Evolutionary conservation across 371 early-diverging fungal genomes (phyloP).

Genomic region (Rhizopus delemar): DNA sequence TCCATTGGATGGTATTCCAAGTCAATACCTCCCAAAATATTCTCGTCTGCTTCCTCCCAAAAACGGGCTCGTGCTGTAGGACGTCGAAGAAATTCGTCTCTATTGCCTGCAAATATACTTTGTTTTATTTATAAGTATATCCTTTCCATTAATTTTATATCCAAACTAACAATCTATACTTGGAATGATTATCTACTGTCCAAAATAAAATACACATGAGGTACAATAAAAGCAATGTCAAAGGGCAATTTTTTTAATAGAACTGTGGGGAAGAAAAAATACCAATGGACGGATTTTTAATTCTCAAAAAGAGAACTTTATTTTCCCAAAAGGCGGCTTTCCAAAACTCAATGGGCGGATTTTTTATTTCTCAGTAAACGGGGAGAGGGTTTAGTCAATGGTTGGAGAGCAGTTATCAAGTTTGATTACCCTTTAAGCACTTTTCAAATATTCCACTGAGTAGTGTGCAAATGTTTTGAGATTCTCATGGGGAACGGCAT

Average conservation of each 20-base stretch:
- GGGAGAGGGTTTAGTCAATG: neutral
- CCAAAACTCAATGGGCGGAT: conserved; percentile 6
- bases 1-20: conserved; percentile 27
- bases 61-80: conserved; percentile 55
- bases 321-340: neutral
- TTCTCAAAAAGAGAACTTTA: neutral
- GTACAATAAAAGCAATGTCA: conserved; percentile 3
- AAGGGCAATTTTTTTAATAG: neutral
- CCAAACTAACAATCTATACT: conserved; percentile 50
- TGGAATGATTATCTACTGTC: conserved; percentile 54
- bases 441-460: conserved; percentile 14
- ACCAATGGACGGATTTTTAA: neutral
- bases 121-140: neutral
- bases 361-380: no score
- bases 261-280: neutral
- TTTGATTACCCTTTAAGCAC: conserved; percentile 13
- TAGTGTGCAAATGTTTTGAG: conserved; percentile 14
- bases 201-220: conserved; percentile 65
- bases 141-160: neutral
- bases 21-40: conserved; percentile 48
- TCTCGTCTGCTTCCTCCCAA: conserved; percentile 46
- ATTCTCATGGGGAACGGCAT: conserved; percentile 5
- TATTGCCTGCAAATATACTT: conserved; percentile 63
- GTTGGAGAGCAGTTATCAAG: conserved; percentile 6
- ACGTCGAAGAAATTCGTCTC: conserved; percentile 60